Evolutionary conservation across 2,329 filamentous ascomycete genomes (phyloP).

Genomic region (Colletotrichum abscissum): DNA sequence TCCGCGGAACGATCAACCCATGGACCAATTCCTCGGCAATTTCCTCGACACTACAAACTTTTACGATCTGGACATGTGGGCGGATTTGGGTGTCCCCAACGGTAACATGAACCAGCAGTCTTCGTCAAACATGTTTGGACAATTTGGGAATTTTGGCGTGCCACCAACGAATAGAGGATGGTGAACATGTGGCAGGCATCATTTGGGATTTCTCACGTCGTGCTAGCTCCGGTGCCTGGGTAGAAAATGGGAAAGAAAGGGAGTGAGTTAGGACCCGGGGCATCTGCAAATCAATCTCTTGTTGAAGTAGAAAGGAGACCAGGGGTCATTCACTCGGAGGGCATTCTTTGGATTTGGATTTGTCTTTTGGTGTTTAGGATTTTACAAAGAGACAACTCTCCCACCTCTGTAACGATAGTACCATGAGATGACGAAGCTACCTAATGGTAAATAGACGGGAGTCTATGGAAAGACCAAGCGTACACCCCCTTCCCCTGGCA

Average conservation of each 20-base stretch:
- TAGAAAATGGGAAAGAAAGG: not conserved
- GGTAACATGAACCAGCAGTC: constrained; percentile 29
- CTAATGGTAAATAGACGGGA: constrained; percentile 28
- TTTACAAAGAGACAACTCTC: constrained; percentile 27
- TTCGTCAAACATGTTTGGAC: constrained; percentile 30
- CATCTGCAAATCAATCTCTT: not conserved
- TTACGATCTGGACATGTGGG: constrained; percentile 61
- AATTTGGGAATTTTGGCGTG: constrained; percentile 35
- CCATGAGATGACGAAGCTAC: constrained; percentile 32
- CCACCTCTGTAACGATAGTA: constrained; percentile 31
- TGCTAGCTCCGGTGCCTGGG: not conserved
- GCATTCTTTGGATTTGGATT: constrained; percentile 3
- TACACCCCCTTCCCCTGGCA: not conserved
- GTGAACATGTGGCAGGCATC: not conserved
- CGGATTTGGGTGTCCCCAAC: constrained; percentile 36
- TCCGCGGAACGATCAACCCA: constrained; percentile 38
- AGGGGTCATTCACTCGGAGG: not conserved
- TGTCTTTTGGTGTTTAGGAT: constrained; percentile 10
- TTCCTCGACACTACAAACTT: constrained; percentile 54
- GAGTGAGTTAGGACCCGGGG: not conserved
- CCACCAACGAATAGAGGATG: constrained; percentile 33
- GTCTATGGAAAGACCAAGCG: not conserved
- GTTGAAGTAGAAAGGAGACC: not conserved
- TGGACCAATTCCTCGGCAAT: constrained; percentile 58
- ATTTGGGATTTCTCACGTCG: not conserved